Evolutionary conservation across 2,329 filamentous ascomycete genomes (phyloP), one percentile per base, ranked within the genome.

Genomic region (Aspergillus fructus): DNA sequence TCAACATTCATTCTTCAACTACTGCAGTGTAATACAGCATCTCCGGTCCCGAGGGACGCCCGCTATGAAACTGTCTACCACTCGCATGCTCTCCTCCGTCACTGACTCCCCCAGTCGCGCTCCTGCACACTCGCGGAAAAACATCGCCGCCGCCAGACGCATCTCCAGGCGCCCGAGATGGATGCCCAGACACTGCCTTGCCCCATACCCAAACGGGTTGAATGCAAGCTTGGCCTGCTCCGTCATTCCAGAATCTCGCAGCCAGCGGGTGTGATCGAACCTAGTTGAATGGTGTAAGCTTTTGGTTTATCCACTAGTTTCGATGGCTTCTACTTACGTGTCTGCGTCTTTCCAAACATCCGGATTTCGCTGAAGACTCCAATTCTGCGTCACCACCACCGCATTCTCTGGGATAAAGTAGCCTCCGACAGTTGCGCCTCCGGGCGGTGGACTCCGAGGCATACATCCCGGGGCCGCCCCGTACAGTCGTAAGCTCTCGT

Each of bases 61-160:
- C 0, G 49, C 49, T 23, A 52, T 52, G 27, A 52, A 52, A 45
- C 40, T 52, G 7, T 52, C 49, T 15, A 52, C 49, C 37, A 52
- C 49, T 12, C 27, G 49, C 49, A 52, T 52, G n/a, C 49, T 52
- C 40, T 42, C 49, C 4, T 30, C 49, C 17, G 49, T 52, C 17
- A 52, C 49, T 5, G 23, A 42, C 15, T 5, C 23, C 9, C 39
- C 40, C 11, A 52, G 24, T 43, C 49, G 49, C 24, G 49, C 49
- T 11, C 49, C 49, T 7, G 39, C 49, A 52, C 49, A 52, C 33
- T 52, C 49, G 6, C 49, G 49, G 23, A 52, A 52, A 52, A 52
- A 52, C 37, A 52, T 33, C 23, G 39, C 49, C 13, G 49, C 40
- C 8, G 49, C 39, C n/a, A 52, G 49, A 3, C 39, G 49, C 39